Conservation (phyloP, 495 filamentous ascomycete species). For the Podospora pseudoanserina region DNA sequence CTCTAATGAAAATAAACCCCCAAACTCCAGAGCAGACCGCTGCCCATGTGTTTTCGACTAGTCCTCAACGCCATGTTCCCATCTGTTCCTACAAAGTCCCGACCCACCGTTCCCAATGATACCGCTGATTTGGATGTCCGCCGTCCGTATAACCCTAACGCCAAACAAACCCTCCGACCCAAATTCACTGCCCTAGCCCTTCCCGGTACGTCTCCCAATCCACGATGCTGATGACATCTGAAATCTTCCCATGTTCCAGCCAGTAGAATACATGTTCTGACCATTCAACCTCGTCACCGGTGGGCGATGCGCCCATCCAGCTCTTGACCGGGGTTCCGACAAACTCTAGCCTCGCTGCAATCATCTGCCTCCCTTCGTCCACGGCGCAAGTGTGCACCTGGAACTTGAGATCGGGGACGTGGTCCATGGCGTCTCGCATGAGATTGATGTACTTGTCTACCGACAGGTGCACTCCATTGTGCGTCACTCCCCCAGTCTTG, state of each 20-base stretch:
- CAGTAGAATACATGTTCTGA: constrained; percentile 35
- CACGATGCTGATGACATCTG: constrained; percentile 33
- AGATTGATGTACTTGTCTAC: constrained; percentile 27
- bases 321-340: constrained; percentile 28
- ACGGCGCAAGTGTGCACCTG: constrained; percentile 22
- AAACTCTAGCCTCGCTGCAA: constrained; percentile 31
- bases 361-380: constrained; percentile 27
- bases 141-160: background rate
- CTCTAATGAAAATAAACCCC: background rate
- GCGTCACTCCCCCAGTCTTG: constrained; percentile 22
- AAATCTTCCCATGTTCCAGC: constrained; percentile 36
- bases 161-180: background rate
- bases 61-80: background rate
- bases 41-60: background rate
- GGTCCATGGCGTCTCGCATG: constrained; percentile 28
- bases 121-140: background rate
- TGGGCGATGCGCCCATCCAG: constrained; percentile 21
- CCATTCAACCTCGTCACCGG: constrained; percentile 27
- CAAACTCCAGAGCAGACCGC: background rate
- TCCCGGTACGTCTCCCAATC: constrained; percentile 32
- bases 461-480: constrained; percentile 26
- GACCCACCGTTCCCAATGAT: background rate
- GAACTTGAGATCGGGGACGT: constrained; percentile 29
- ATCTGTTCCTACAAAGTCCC: background rate
- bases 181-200: background rate